These are phyloP conservation scores for Poa pratensis DNA, from an alignment of 176 grass and related monocot genomes.

Conservation along the genomic window DNA sequence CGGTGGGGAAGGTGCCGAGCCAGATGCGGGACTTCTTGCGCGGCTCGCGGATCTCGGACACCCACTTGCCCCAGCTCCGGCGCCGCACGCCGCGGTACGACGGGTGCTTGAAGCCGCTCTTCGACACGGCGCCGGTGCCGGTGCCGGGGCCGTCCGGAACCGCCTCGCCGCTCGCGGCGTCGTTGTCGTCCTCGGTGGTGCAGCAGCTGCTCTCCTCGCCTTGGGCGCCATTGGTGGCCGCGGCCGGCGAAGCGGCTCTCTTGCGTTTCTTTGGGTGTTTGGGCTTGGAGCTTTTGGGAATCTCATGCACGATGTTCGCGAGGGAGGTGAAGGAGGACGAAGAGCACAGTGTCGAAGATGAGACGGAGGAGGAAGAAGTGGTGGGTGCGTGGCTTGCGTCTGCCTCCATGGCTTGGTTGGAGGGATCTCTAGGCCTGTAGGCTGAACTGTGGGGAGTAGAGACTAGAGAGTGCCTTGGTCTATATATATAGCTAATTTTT, in stretches of 20 bases:
- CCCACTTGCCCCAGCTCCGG: slow-evolving; percentile 93
- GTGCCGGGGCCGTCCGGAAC: no score
- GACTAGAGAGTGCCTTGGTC: neutral
- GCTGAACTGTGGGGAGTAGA: neutral
- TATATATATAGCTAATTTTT: slow-evolving; percentile 67
- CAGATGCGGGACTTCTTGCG: slow-evolving; percentile 95
- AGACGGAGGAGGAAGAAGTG: slow-evolving; percentile 42
- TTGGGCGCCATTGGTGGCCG: neutral
- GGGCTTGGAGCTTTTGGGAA: slow-evolving; percentile 37
- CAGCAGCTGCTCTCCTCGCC: slow-evolving; percentile 56
- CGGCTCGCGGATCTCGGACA: slow-evolving; percentile 93
- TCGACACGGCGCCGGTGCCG: neutral
- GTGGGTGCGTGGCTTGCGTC: slow-evolving; percentile 51
- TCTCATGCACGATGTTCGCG: slow-evolving; percentile 23
- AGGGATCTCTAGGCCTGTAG: neutral
- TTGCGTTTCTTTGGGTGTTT: slow-evolving; percentile 50
- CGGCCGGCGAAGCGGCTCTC: slow-evolving; percentile 29
- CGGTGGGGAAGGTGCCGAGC: slow-evolving; percentile 85
- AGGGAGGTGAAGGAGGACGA: slow-evolving; percentile 33
- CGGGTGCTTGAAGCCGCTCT: slow-evolving; percentile 61
- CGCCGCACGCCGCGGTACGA: slow-evolving; percentile 67
- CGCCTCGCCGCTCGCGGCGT: neutral
- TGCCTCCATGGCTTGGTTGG: slow-evolving; percentile 49
- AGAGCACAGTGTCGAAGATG: slow-evolving; percentile 35
- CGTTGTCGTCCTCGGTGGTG: slow-evolving; percentile 30